Base-by-base conservation (phyloP, 1,284 basidiomycete genomes). In the Sphaerobolus stellatus region DNA sequence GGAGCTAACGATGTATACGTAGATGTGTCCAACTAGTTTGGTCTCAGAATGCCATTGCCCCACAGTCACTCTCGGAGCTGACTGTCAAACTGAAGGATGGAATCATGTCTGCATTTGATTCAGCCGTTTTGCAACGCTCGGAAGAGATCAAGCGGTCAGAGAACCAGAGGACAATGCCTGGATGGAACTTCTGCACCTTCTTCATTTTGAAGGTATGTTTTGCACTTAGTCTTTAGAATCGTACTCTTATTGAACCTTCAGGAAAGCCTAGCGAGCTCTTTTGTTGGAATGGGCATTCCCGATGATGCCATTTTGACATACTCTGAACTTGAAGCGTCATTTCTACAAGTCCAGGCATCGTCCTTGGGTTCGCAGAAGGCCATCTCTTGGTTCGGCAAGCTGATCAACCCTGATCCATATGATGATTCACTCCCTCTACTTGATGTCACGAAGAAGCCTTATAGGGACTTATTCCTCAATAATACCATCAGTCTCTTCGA, bases 131-230 rank as follows among this genome's bases (percentile, higher is more conserved):
- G 5, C 84, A 87, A 60, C 80, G 91, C 16, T 90, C 94, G 65
- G 94, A 97, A 48, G 93, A 96, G 57, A 86, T 97, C 2, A 86
- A 81, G 64, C 81, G 90, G 24, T 92, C 90, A 0, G 94, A 98
- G 67, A 79, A 83, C 46, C 92, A 96, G 67, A 79, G 90, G 55
- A 80, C 86, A 59, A 90, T 93, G 80, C 90, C 92, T 1, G 94
- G 94, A 2, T 98, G 95, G 95, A 95, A 97, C 68, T 98, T 96
- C 66, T 94, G 93, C 68, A 94, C 90, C 1, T 98, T 95, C 77
- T 97, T 98, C 70, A 84, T 94, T 33, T 75, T 95, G 27, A 98
- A 98, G 83, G 94, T 92, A 62, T 53, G 65, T 50, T 30, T n/a
- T 36, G 13, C 25, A n/a, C n/a, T 24, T 45, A 16, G 11, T n/a